Base-by-base conservation (phyloP, 2,329 filamentous ascomycete species). In the Claviceps purpurea region DNA sequence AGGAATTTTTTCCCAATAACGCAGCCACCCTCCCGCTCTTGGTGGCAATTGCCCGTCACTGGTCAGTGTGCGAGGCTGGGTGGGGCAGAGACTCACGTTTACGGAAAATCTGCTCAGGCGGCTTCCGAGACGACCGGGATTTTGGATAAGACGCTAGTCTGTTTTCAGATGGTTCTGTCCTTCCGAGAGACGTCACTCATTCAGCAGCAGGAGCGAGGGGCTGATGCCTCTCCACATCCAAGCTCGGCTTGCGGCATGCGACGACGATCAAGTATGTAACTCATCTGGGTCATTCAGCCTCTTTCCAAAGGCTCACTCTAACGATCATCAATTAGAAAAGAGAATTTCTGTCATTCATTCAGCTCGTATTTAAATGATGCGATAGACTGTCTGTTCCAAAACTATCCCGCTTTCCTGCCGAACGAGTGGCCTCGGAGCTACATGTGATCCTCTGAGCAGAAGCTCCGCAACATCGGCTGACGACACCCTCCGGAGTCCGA, bases 61-160 rank as follows among this genome's bases (percentile, higher is more conserved):
- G 18, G 10, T 22, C 5, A 39, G 49, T 51, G 52, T 43, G 39
- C 34, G 22, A 13, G 13, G 8, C 2, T 18, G 39, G 16, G 39
- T 41, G 39, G 39, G 39, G 3, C 39, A 41, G n/a, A n/a, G 39
- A 11, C 30, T 34, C 30, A 34, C 10, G 10, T 26, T 20, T 14
- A 24, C 57, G 57, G 58, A 59, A 51, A 57, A 59, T 57, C 52
- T 56, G 52, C 57, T 59, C 55, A 41, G 49, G 55, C 58, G 58
- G 24, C 37, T 34, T 48, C 57, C 57, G 57, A 49, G 18, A 24
- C n/a, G 22, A 24, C 42, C 37, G 13, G 22, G 18, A 13, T 42
- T 16, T 34, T 30, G 4, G 2, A 10, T 45, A 2, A 37, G 18
- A 20, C 45, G 49, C 52, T 51, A 51, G 45, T 16, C 52, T 54